These are phyloP conservation scores for Ogataea methanolica DNA, from an alignment of 805 yeast species.

Conservation along the genomic window DNA sequence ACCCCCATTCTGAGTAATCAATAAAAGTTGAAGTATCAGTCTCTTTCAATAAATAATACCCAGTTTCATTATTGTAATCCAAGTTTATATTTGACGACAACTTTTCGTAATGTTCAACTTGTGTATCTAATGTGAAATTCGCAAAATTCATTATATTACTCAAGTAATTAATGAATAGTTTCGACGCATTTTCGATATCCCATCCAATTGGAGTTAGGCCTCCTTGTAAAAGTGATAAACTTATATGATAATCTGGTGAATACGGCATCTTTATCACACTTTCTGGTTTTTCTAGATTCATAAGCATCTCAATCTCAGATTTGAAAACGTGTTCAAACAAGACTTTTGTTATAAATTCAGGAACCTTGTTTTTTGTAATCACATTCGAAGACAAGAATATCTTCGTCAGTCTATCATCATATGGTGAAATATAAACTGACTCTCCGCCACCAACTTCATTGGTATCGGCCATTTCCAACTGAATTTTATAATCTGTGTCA, in stretches of 20 bases:
- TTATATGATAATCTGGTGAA: slow-evolving; percentile 67
- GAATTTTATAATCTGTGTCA: slow-evolving; percentile 34
- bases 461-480: slow-evolving; percentile 23
- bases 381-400: slow-evolving; percentile 28
- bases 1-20: slow-evolving; percentile 83
- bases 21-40: slow-evolving; percentile 68
- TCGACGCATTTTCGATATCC: slow-evolving; percentile 59
- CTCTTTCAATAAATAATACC: slow-evolving; percentile 33
- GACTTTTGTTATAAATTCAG: slow-evolving; percentile 33
- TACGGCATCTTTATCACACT: slow-evolving; percentile 45
- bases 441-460: slow-evolving; percentile 7
- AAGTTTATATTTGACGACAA: slow-evolving; percentile 27
- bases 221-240: slow-evolving; percentile 70
- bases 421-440: slow-evolving; percentile 33
- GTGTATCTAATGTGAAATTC: slow-evolving; percentile 74
- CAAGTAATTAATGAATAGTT: slow-evolving; percentile 53
- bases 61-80: slow-evolving; percentile 24
- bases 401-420: slow-evolving; percentile 29
- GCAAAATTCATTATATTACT: slow-evolving; percentile 48
- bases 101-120: slow-evolving; percentile 63
- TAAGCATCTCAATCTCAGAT: slow-evolving; percentile 33
- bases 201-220: slow-evolving; percentile 63
- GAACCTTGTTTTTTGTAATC: slow-evolving; percentile 26
- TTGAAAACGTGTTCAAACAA: slow-evolving; percentile 37
- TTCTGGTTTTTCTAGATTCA: slow-evolving; percentile 18